Conservation (phyloP, 148 eudicot genomes). For the Chenopodium suecicum region DNA sequence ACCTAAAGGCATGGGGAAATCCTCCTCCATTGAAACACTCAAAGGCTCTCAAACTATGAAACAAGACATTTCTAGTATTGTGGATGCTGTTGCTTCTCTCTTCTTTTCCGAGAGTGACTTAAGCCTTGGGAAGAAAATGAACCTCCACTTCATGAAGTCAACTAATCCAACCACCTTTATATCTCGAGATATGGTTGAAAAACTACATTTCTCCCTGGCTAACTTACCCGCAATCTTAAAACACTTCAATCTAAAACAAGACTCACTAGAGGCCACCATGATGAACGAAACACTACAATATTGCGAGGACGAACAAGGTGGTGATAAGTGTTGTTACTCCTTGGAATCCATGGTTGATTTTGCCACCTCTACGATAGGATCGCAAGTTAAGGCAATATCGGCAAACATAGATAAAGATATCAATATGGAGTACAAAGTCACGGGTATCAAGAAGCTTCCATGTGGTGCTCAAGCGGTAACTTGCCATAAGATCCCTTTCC, state of each 20-base stretch:
- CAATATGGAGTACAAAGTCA: constrained; percentile 28
- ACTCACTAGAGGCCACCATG: constrained; percentile 17
- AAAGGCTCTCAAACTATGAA: neutral
- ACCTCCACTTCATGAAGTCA: constrained; percentile 18
- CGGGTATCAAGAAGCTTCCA: constrained; percentile 23
- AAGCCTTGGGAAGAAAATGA: constrained; percentile 29
- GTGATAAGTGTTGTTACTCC: constrained; percentile 26
- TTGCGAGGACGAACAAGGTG: constrained; percentile 21
- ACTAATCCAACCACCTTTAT: constrained; percentile 22
- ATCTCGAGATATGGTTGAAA: constrained; percentile 23
- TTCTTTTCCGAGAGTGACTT: constrained; percentile 21
- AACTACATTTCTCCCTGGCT: constrained; percentile 10
- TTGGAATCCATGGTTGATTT: constrained; percentile 28
- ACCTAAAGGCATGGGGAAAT: neutral
- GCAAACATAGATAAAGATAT: constrained; percentile 25
- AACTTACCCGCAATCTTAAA: constrained; percentile 11
- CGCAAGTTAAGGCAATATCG: constrained; percentile 24
- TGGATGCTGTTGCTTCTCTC: constrained; percentile 23
- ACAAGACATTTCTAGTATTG: neutral
- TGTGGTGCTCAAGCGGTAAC: neutral
- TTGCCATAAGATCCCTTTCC: constrained; percentile 30
- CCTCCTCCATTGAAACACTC: neutral
- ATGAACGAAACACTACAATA: constrained; percentile 25
- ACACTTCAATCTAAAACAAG: constrained; percentile 9
- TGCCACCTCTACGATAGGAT: constrained; percentile 20